Evolutionary conservation across 1,284 basidiomycete species (phyloP), one percentile per base, ranked within the genome.

Genomic region (Cutaneotrichosporon dermatis): DNA sequence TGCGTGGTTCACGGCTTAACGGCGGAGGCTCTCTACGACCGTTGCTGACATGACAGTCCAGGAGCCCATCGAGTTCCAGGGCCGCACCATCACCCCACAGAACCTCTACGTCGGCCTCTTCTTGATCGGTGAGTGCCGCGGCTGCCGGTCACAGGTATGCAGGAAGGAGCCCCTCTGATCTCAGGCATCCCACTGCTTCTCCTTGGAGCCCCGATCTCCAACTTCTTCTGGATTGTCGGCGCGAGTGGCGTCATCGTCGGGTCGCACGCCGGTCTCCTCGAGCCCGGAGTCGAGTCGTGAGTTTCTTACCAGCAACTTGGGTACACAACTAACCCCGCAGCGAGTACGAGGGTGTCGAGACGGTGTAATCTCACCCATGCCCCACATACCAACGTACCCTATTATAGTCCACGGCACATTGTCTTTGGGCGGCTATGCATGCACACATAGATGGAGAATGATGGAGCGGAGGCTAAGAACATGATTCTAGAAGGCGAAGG

Each of bases 61-160:
- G 44, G 78, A 78, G 60, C 77, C 76, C 6, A 67, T 80, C 69
- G 79, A 82, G 66, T 73, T 82, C 40, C 76, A 76, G 34, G 78
- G 77, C 48, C 79, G 80, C 60, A 69, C 75, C 53, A 77, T 83
- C 62, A 81, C 81, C 16, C 81, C 80, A 40, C 77, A 77, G 61
- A 76, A 75, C 59, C 71, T 93, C 55, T 95, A 94, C 80, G 87
- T 83, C 44, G 85, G 67, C 49, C 74, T 79, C 34, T 77, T 77
- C 65, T 66, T 78, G 55, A 74, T 78, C 55, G 77, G 76, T 73
- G 60, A 46, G 72, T 60, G 4, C 54, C 40, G 7, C 33, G 16
- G n/a, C 16, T 33, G 39, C 54, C 58, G 6, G 55, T 51, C n/a
- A 12, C 33, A 10, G 9, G 25, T 13, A 42, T 13, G 25, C 25